Conservation (phyloP, 2,329 filamentous ascomycete genomes). For the Colletotrichum plurivorum region DNA sequence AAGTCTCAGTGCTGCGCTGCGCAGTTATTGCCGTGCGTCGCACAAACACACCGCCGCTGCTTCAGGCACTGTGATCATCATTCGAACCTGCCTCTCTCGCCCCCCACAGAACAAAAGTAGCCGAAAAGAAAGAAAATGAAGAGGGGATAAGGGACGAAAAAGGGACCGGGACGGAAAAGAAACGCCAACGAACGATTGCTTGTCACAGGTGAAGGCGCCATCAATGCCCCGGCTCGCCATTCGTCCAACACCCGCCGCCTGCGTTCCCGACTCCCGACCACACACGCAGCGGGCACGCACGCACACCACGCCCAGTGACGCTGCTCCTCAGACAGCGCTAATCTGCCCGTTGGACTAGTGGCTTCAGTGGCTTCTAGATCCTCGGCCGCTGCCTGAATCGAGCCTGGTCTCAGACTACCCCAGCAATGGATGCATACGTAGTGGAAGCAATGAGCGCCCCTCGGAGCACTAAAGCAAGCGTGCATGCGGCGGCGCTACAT, state of each 20-base stretch:
- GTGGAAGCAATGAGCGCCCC: slow-evolving; percentile 15
- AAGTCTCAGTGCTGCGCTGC: no score
- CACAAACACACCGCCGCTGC: slow-evolving; percentile 1
- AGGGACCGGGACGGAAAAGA: slow-evolving; percentile 6
- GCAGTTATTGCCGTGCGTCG: background rate
- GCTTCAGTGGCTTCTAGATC: slow-evolving; percentile 40
- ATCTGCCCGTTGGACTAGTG: slow-evolving; percentile 37
- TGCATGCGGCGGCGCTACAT: no score
- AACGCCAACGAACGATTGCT: background rate
- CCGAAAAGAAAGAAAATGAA: background rate
- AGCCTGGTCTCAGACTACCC: slow-evolving; percentile 35
- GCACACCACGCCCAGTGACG: slow-evolving; percentile 3
- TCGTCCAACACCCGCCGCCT: slow-evolving; percentile 17
- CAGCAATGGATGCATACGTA: slow-evolving; percentile 15
- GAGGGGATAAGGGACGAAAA: background rate
- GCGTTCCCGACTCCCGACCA: slow-evolving; percentile 1
- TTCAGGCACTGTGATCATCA: slow-evolving; percentile 29
- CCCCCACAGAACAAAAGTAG: no score
- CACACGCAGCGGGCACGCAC: background rate
- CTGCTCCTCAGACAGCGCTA: slow-evolving; percentile 16
- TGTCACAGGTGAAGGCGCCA: no score
- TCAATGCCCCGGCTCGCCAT: background rate
- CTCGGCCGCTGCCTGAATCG: slow-evolving; percentile 30
- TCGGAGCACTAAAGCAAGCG: slow-evolving; percentile 2
- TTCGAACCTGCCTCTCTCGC: background rate